Evolutionary conservation across 805 yeast genomes (phyloP), one percentile per base, ranked within the genome.

Genomic region (Scheffersomyces lignosus): DNA sequence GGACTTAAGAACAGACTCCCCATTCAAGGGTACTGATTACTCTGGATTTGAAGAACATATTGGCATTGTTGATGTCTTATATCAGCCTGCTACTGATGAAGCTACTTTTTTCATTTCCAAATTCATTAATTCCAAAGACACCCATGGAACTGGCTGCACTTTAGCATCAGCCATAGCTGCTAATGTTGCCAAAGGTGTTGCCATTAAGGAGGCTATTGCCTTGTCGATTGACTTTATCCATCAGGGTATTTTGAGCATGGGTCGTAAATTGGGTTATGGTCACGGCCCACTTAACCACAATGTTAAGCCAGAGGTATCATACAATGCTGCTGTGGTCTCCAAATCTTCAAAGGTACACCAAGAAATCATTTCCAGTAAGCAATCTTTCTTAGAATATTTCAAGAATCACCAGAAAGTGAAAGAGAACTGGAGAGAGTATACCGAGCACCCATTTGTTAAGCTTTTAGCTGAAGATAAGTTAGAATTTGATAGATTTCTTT

Each of bases 71-170:
- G 87, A 81, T 53, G 66, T 81, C 1, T 60, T 85, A 15, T 80
- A 75, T 48, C 67, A 75, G 33, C 64, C 76, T 5, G 36, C 50
- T 1, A 47, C 50, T 2, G 64, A 65, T 10, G 43, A 50, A 2
- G 55, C 62, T 31, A 63, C 72, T 0, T 49, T 78, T 1, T 80
- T 70, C 52, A 70, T 66, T 34, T 80, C 83, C 14, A 60, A 56
- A 1, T 71, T 53, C 37, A 52, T 72, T 3, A 50, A 62, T 5
- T 66, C 88, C 0, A 57, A 60, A 2, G 77, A 82, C 51, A 79
- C 87, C 1, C 96, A 89, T 57, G 96, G 96, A 9, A 87, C 96
- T 3, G 96, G 96, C 1, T 89, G 96, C 60, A 85, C 96, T 0
- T 66, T 89, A 34, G 80, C 95, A 0, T 81, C 95, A 0, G 73